Base-by-base conservation (phyloP, 2,329 filamentous ascomycete genomes). In the Arthroderma sp. region DNA sequence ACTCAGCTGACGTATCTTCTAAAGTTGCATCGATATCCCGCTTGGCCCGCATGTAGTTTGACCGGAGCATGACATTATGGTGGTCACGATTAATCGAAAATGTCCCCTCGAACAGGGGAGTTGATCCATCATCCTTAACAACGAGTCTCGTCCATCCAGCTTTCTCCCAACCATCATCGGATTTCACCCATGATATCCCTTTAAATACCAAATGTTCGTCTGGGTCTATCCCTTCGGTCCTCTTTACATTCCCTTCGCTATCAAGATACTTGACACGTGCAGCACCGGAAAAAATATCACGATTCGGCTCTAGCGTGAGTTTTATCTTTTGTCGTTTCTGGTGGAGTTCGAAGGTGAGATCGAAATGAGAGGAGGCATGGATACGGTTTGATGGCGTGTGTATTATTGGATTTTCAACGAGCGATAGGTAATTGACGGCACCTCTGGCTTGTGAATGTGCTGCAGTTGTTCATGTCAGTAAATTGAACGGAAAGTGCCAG, bases 121-220 rank as follows among this genome's bases (percentile, higher is more conserved):
- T 60, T 36, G 70, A 63, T 2, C 91, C 91, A 65, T 98, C 91
- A 50, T 73, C 71, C 53, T 78, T 74, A 7, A 98, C 70, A 40
- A 80, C 78, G 49, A 96, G 78, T 47, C 91, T 75, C 37, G 89
- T 85, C 85, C 85, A 95, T 38, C 91, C 91, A 10, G 81, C 83
- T 51, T 81, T 78, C 45, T 78, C 78, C 85, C 87, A 96, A 6
- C 74, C 70, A 42, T 72, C 73, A 4, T 72, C 67, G 22, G 74
- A 73, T 49, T 80, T 74, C 39, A 87, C 63, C 69, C 82, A 93
- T 1, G 85, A 74, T 28, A 77, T 72, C 33, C 91, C 91, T 61
- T 82, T 86, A 70, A 80, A 98, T 3, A 96, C 81, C 55, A 80
- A 83, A 65, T 95, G 85, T 27, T 80, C 77, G 44, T 73, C 65